Evolutionary conservation across 306 rosid species (phyloP).

Genomic region (Mucuna pruriens): DNA sequence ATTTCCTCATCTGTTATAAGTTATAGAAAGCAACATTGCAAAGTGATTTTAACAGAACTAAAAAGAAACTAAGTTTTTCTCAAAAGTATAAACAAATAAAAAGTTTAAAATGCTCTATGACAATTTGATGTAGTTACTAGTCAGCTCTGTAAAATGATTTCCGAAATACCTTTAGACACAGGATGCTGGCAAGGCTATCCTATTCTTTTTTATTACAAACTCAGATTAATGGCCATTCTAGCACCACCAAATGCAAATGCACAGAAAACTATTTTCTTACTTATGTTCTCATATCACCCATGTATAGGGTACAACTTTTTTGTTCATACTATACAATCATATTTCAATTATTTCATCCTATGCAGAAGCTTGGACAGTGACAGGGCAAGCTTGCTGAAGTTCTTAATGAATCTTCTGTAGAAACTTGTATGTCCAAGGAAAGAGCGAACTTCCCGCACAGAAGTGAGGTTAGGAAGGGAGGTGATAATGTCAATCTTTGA

Average conservation of each 20-base stretch:
- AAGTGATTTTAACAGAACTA: not conserved
- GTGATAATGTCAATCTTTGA: too few relatives aligned
- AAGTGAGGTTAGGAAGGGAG: too few relatives aligned
- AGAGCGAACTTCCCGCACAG: too few relatives aligned
- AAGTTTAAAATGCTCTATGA: not conserved
- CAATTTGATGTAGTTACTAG: not conserved
- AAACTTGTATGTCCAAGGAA: too few relatives aligned
- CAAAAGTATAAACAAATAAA: not conserved
- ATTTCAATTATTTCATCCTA: not conserved
- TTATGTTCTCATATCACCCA: not conserved
- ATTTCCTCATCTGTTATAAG: not conserved
- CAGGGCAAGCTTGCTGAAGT: too few relatives aligned
- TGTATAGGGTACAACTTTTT: not conserved
- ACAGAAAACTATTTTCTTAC: not conserved
- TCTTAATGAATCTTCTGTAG: too few relatives aligned
- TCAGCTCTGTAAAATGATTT: not conserved
- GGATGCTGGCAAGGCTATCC: not conserved
- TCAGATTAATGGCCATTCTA: not conserved
- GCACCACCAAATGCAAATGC: conserved; percentile 21
- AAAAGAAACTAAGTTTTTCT: not conserved
- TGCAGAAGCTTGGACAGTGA: too few relatives aligned
- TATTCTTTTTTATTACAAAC: not conserved
- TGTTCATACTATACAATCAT: not conserved
- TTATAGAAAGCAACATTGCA: conserved; percentile 16
- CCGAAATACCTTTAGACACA: not conserved